These are phyloP conservation scores for Colletotrichum shisoi DNA, from an alignment of 2,329 filamentous ascomycete species.

Conservation along the genomic window DNA sequence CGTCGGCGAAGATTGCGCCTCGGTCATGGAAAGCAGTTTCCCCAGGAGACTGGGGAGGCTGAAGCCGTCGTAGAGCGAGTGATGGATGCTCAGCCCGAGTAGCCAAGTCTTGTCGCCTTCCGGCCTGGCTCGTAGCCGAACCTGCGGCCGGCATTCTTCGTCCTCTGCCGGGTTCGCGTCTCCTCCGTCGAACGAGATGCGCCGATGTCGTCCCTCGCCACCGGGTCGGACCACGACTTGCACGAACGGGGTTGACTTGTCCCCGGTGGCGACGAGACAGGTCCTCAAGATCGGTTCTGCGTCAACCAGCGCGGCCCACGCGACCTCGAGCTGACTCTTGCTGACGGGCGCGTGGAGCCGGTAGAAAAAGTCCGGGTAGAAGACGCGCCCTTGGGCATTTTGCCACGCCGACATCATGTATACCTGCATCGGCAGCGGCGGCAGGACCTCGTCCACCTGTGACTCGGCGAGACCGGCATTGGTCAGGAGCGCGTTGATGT, in stretches of 20 bases:
- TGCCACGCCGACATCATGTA: conserved; percentile 85
- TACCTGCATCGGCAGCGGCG: conserved; percentile 77
- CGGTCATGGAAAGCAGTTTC: background rate
- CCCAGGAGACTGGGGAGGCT: conserved; percentile 73
- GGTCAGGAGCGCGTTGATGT: conserved; percentile 51
- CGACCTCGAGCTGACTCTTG: conserved; percentile 55
- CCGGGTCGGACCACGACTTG: conserved; percentile 65
- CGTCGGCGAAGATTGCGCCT: background rate
- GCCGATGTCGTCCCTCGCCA: conserved; percentile 40
- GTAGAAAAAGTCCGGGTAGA: conserved; percentile 78
- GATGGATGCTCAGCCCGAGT: conserved; percentile 73
- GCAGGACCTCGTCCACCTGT: conserved; percentile 66
- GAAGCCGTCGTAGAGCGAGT: conserved; percentile 87
- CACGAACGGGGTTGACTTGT: conserved; percentile 61
- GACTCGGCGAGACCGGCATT: conserved; percentile 52
- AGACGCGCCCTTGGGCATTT: conserved; percentile 69
- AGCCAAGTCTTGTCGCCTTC: conserved; percentile 41
- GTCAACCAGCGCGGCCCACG: conserved; percentile 68
- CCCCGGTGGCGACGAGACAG: conserved; percentile 63
- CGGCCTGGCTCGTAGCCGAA: conserved; percentile 11
- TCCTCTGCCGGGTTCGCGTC: conserved; percentile 1
- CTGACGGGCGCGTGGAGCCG: conserved; percentile 53
- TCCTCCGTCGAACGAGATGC: conserved; percentile 43
- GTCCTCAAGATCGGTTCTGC: conserved; percentile 74
- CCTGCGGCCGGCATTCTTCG: conserved; percentile 33